Base-by-base conservation (phyloP, 768 basidiomycete genomes). In the Leccinum rimulosum region DNA sequence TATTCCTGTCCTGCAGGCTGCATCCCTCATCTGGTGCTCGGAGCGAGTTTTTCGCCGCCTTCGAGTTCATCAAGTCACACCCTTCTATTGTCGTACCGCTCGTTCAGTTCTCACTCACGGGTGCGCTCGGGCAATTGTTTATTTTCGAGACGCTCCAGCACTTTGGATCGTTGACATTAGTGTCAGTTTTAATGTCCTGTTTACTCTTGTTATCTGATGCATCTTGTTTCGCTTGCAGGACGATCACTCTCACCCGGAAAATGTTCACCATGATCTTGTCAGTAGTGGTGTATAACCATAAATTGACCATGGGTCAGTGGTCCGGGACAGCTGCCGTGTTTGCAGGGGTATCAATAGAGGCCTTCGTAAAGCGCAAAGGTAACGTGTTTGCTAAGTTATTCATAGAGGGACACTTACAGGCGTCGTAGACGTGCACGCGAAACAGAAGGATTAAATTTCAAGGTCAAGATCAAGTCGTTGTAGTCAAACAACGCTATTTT, bases 201-300 rank as follows among this genome's bases (percentile, higher is more conserved):
- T 4, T 50, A 50, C 30, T 50, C 12, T 61, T 58, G 15, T 7
- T 11, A 33, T 3, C 8, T 11, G 3, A 56, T 58, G 6, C 52
- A 40, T 64, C 61, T 56, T 31, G 61, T 43, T 50, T 33, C 4
- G 6, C 60, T 45, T 56, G 11, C 71, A 93, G 92, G 48, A 98
- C 93, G 38, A 90, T 98, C 66, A 99, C 97, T 4, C 82, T 99
- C 56, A 98, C 97, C 15, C 83, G 97, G 57, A 98, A 98, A 76
- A 79, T 99, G 73, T 95, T 97, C 74, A 98, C 97, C 9, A 99
- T 99, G 95, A 79, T 99, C 15, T 80, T 99, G 45, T 96, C 93
- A 17, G 95, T 99, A 7, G 72, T 95, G 28, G 82, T 98, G 1
- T 98, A 97, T 70, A 87, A 91, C 66, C 97, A 98, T 74, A 83